These are phyloP conservation scores for Blastobotrys arbuscula DNA, from an alignment of 1,139 yeast genomes.

Conservation along the genomic window DNA sequence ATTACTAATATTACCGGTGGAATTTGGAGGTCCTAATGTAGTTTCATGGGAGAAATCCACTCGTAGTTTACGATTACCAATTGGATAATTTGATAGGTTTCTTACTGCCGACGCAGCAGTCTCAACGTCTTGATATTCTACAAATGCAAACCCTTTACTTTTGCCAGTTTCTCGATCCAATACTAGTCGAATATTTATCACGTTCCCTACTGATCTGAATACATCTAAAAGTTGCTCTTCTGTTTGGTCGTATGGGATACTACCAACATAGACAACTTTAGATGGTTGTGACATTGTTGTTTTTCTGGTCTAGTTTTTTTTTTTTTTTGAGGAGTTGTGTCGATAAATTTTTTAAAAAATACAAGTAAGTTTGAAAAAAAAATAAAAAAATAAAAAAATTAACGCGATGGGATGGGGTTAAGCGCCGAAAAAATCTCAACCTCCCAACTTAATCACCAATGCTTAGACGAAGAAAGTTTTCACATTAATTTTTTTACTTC, in stretches of 20 bases:
- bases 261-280: slow-evolving; percentile 52
- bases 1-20: not conserved
- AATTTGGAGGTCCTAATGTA: slow-evolving; percentile 11
- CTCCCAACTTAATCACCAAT: not conserved
- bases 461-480: no score
- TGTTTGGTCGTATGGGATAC: slow-evolving; percentile 70
- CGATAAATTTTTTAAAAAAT: not conserved
- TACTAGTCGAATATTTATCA: slow-evolving; percentile 63
- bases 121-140: slow-evolving; percentile 66
- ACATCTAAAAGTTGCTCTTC: slow-evolving; percentile 85
- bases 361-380: not conserved
- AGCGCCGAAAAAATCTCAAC: not conserved
- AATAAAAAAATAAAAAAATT: not conserved
- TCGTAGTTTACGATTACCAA: slow-evolving; percentile 66
- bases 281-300: slow-evolving; percentile 1
- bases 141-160: slow-evolving; percentile 86
- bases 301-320: not conserved
- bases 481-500: not conserved
- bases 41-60: slow-evolving; percentile 57
- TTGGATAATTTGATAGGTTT: slow-evolving; percentile 71
- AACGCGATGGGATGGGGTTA: not conserved
- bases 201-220: slow-evolving; percentile 83
- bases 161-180: slow-evolving; percentile 88
- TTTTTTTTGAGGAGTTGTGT: not conserved
- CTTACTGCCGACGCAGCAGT: slow-evolving; percentile 91